phyloP scores from a whole-genome alignment of 2,329 filamentous ascomycete species.

The Pestalotiopsis sp. region DNA sequence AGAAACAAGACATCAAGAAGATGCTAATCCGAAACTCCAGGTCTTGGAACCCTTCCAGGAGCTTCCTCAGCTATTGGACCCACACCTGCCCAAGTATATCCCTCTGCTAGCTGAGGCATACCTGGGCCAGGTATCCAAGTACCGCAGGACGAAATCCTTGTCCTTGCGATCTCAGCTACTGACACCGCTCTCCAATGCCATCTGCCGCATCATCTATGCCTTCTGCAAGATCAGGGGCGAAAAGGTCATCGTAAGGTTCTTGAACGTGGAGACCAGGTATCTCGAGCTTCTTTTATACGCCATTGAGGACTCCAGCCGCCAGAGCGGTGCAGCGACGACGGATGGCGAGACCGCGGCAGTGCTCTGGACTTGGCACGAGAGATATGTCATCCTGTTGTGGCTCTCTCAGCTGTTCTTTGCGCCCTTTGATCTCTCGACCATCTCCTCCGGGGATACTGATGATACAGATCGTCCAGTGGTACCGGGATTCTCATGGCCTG shows the following conservation, averaged over 20 bases:
- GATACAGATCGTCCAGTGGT: conserved; percentile 45
- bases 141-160: conserved; percentile 42
- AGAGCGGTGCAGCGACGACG: conserved; percentile 14
- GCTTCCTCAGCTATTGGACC: conserved; percentile 89
- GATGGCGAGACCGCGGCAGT: conserved; percentile 18
- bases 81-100: conserved; percentile 76
- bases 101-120: conserved; percentile 77
- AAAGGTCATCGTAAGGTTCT: conserved; percentile 87
- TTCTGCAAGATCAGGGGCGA: conserved; percentile 94
- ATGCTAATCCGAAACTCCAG: conserved; percentile 34
- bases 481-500: conserved; percentile 56
- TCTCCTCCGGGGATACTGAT: conserved; percentile 66
- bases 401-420: conserved; percentile 79
- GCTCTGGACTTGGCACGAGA: conserved; percentile 78
- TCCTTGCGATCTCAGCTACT: conserved; percentile 44
- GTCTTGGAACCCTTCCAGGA: conserved; percentile 90
- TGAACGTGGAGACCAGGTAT: conserved; percentile 86
- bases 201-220: conserved; percentile 80
- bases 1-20: conserved; percentile 24
- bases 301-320: conserved; percentile 64
- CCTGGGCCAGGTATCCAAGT: conserved; percentile 62
- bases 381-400: conserved; percentile 88
- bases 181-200: conserved; percentile 66
- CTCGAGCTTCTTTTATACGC: conserved; percentile 79
- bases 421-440: conserved; percentile 87